Conservation (phyloP, 805 yeast species). For the Candida dajiaensis region DNA sequence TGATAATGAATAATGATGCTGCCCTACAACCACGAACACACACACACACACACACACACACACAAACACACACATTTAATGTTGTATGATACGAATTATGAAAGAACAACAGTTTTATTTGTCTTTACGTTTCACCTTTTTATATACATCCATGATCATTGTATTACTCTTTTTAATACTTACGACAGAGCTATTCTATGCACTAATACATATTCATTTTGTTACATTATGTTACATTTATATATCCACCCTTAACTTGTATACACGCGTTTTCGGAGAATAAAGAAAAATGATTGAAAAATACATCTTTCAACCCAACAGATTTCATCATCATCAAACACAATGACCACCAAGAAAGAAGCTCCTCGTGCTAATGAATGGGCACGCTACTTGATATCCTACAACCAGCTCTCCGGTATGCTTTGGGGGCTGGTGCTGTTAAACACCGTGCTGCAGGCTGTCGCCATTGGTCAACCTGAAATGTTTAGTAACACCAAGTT, state of each 20-base stretch:
- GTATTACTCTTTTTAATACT: not conserved
- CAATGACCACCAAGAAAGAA: not conserved
- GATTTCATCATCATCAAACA: not conserved
- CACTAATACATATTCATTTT: no score
- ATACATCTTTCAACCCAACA: not conserved
- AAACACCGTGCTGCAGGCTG: constrained; percentile 34
- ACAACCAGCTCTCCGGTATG: constrained; percentile 47
- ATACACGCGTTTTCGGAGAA: no score
- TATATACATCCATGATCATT: not conserved
- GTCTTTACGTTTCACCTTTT: not conserved
- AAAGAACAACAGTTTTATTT: not conserved
- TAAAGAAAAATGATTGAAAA: not conserved
- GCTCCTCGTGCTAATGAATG: not conserved
- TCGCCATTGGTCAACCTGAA: constrained; percentile 55
- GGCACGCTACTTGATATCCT: constrained; percentile 30
- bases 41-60: not conserved
- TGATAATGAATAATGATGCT: not conserved
- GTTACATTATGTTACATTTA: no score
- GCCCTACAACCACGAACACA: not conserved
- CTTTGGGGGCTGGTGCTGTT: constrained; percentile 49
- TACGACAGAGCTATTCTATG: no score
- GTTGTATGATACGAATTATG: not conserved
- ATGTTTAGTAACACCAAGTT: constrained; percentile 55
- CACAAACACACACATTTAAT: not conserved
- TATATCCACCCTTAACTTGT: no score